These are phyloP conservation scores for Yamadazyma ubonensis DNA, from an alignment of 805 yeast species.

Conservation along the genomic window DNA sequence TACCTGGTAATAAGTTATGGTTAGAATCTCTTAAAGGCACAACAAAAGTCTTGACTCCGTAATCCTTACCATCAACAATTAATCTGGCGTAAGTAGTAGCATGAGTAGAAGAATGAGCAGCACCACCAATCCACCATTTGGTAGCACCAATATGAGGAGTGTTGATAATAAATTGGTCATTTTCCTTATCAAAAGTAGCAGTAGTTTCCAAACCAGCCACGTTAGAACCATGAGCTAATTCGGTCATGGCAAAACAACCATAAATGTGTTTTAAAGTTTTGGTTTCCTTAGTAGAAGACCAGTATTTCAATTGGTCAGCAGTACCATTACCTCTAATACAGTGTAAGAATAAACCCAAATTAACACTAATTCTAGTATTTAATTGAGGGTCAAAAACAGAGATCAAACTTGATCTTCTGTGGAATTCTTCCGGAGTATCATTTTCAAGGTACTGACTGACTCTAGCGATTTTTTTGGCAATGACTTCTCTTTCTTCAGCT, in stretches of 20 bases:
- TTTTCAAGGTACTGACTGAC: conserved; percentile 60
- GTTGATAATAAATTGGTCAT: conserved; percentile 43
- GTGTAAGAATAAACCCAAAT: conserved; percentile 77
- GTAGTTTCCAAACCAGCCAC: conserved; percentile 58
- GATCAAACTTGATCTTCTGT: conserved; percentile 56
- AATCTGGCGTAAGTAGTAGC: conserved; percentile 42
- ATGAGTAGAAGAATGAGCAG: conserved; percentile 49
- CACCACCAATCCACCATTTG: conserved; percentile 53
- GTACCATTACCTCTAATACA: conserved; percentile 90
- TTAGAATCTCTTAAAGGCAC: conserved; percentile 46
- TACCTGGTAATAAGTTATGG: conserved; percentile 44
- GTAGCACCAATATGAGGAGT: conserved; percentile 51
- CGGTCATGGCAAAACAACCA: conserved; percentile 67
- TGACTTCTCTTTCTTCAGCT: conserved; percentile 54
- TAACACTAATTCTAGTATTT: conserved; percentile 83
- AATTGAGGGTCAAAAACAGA: conserved; percentile 75
- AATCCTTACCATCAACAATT: conserved; percentile 43
- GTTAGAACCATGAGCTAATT: conserved; percentile 63
- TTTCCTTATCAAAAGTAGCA: conserved; percentile 43
- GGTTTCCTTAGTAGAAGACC: conserved; percentile 75
- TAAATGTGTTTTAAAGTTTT: conserved; percentile 53
- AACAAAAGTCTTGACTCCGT: conserved; percentile 47
- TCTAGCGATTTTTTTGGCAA: conserved; percentile 61
- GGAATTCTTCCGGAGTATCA: conserved; percentile 46
- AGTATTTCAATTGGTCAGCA: conserved; percentile 74